These are phyloP conservation scores for Nepenthes mirabilis DNA, from an alignment of 148 eudicot genomes.

Conservation along the genomic window DNA sequence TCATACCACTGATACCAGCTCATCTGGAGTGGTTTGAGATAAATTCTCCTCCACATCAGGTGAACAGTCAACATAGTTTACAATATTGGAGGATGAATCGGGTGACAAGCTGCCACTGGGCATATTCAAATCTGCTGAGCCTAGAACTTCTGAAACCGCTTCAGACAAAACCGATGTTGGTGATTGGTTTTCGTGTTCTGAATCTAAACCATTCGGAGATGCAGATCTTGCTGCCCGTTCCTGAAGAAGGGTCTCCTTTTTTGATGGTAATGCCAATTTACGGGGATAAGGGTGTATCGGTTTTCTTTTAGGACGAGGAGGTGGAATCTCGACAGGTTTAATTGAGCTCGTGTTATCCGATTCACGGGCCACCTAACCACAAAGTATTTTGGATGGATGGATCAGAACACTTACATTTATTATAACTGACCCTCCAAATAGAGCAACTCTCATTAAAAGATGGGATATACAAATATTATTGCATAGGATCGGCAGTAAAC, in stretches of 20 bases:
- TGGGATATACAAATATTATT: slow-evolving; percentile 14
- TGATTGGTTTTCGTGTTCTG: slow-evolving; percentile 48
- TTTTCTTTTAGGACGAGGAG: slow-evolving; percentile 89
- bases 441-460: slow-evolving; percentile 34
- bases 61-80: slow-evolving; percentile 7
- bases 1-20: slow-evolving; percentile 37
- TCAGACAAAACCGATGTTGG: slow-evolving; percentile 75
- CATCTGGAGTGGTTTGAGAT: slow-evolving; percentile 15
- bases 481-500: slow-evolving; percentile 35
- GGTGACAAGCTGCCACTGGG: slow-evolving; percentile 30
- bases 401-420: slow-evolving; percentile 8
- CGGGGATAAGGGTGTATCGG: slow-evolving; percentile 93
- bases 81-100: slow-evolving; percentile 27
- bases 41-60: slow-evolving; percentile 16
- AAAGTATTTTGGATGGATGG: not conserved
- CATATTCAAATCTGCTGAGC: slow-evolving; percentile 26
- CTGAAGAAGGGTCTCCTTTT: slow-evolving; percentile 16
- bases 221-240: slow-evolving; percentile 28
- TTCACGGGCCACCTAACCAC: slow-evolving; percentile 63
- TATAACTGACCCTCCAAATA: slow-evolving; percentile 9
- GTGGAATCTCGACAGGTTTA: slow-evolving; percentile 80
- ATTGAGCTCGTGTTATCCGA: slow-evolving; percentile 21
- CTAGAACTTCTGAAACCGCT: slow-evolving; percentile 37
- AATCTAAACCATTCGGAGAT: slow-evolving; percentile 33
- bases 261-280: slow-evolving; percentile 20